phyloP scores from a whole-genome alignment of 2,329 filamentous ascomycete genomes.

The Diaporthe sp. region DNA sequence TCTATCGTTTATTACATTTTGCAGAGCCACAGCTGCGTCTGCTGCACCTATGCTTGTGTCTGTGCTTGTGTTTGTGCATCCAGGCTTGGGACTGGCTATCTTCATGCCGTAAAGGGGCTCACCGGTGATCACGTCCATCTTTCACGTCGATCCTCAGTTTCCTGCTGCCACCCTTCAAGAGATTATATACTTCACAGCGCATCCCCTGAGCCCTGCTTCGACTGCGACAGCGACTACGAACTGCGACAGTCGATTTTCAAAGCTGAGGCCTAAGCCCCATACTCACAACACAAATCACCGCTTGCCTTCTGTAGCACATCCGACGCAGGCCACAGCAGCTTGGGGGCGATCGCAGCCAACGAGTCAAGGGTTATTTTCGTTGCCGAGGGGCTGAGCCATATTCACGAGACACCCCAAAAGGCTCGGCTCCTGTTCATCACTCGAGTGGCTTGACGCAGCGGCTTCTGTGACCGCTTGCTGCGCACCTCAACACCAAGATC shows the following conservation, averaged over 20 bases:
- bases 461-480: constrained; percentile 18
- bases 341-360: not conserved
- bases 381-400: constrained; percentile 32
- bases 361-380: constrained; percentile 9
- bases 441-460: constrained; percentile 22
- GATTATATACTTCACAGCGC: constrained; percentile 12
- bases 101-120: constrained; percentile 24
- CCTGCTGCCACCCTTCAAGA: not conserved
- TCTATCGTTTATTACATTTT: constrained; percentile 12
- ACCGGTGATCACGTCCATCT: constrained; percentile 8
- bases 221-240: not conserved
- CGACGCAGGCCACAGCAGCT: constrained; percentile 2
- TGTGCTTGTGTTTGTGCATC: constrained; percentile 12
- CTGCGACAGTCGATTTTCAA: not conserved
- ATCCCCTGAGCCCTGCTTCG: constrained; percentile 11
- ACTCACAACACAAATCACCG: not conserved
- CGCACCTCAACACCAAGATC: constrained; percentile 13
- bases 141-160: constrained; percentile 13
- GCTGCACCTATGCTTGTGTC: not conserved
- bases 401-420: constrained; percentile 25
- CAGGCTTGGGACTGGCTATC: constrained; percentile 24
- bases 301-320: not conserved
- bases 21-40: not conserved
- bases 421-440: constrained; percentile 23
- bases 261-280: not conserved